Percentiles rank a stretch among this genome's conserved stretches.
phyloP scores from a whole-genome alignment of 345 rosid genomes.

The Carallia brachiata region DNA sequence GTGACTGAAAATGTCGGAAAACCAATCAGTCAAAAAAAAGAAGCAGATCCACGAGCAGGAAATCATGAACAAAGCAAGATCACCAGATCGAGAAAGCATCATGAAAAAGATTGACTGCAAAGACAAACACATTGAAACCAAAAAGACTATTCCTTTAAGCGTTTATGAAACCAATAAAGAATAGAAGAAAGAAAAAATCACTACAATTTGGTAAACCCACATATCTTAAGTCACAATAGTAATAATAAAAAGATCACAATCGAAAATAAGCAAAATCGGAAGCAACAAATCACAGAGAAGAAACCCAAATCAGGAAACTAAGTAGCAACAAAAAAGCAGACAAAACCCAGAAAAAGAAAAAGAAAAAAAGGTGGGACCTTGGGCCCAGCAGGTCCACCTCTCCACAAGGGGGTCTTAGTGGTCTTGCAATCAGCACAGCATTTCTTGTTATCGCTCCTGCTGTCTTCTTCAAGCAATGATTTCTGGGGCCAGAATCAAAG shows the following conservation, averaged over 20 bases:
- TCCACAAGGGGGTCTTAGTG: constrained; percentile 86
- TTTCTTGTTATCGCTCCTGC: constrained; percentile 27
- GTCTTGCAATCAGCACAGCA: constrained; percentile 66
- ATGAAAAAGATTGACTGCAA: too few relatives aligned
- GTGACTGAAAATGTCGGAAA: constrained; percentile 42
- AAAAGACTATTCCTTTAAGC: too few relatives aligned
- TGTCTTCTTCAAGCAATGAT: constrained; percentile 24
- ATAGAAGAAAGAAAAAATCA: too few relatives aligned
- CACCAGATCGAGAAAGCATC: too few relatives aligned
- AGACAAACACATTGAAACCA: too few relatives aligned
- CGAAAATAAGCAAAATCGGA: too few relatives aligned
- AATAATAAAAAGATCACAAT: too few relatives aligned
- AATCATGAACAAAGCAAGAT: not conserved
- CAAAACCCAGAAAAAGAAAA: not conserved
- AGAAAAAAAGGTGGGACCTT: constrained; percentile 39
- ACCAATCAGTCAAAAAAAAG: not conserved
- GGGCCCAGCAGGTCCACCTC: constrained; percentile 89
- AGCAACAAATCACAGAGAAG: too few relatives aligned
- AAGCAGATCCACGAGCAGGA: not conserved
- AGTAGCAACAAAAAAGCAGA: not conserved
- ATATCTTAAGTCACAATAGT: too few relatives aligned
- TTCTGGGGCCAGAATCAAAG: constrained; percentile 17
- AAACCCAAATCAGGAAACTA: not conserved
- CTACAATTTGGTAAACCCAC: too few relatives aligned
- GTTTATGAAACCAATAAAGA: too few relatives aligned